A percentile compares a stretch with the other conserved stretches of the same genome.
Evolutionary conservation across 148 eudicot genomes (phyloP).

Genomic region (Vaccinium vitisidaea): DNA sequence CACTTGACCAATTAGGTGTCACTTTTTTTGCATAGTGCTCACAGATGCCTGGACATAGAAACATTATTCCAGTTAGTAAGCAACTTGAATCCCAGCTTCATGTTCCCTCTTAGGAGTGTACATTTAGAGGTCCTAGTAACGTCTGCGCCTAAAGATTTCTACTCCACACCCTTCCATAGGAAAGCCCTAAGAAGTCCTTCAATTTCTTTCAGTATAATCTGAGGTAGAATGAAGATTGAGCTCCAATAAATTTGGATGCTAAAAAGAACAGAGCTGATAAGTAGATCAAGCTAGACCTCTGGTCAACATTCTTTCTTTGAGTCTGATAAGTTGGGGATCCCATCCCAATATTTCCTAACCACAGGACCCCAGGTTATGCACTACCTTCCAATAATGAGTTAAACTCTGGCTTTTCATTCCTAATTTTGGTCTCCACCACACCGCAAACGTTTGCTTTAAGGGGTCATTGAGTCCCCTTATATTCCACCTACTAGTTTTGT

Average conservation of each 20-base stretch:
- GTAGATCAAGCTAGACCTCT: neutral
- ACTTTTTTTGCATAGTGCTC: neutral
- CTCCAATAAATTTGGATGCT: neutral
- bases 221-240: neutral
- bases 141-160: too few relatives aligned
- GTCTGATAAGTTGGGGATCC: neutral
- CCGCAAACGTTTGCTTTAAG: neutral
- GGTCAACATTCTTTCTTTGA: neutral
- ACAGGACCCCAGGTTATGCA: neutral
- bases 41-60: neutral
- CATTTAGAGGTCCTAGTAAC: too few relatives aligned
- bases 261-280: neutral
- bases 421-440: neutral
- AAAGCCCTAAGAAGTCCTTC: too few relatives aligned
- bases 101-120: neutral
- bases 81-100: neutral
- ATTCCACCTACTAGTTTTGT: too few relatives aligned
- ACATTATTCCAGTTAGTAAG: neutral
- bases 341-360: neutral
- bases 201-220: too few relatives aligned
- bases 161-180: too few relatives aligned
- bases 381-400: neutral
- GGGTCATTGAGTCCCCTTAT: too few relatives aligned
- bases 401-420: neutral
- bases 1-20: neutral